A percentile compares a stretch with the other conserved stretches of the same genome.
Evolutionary conservation across 805 yeast species (phyloP).

Genomic region (Ogataea trehaloabstinens): DNA sequence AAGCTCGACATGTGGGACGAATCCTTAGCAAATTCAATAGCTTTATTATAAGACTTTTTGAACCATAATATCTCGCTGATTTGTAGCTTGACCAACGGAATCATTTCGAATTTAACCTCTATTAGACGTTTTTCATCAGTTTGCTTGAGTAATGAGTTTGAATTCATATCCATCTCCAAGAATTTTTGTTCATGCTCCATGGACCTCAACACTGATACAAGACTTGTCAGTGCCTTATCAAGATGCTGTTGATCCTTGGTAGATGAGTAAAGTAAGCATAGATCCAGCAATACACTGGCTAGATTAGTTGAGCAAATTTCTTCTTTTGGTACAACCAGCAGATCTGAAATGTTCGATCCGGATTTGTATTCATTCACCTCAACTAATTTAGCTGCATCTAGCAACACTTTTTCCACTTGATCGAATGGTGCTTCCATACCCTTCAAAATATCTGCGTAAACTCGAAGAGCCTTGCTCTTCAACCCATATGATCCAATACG

Average conservation of each 20-base stretch:
- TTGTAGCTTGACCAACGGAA: constrained; percentile 40
- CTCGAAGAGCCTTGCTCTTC: constrained; percentile 34
- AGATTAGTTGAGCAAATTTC: constrained; percentile 22
- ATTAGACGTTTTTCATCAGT: constrained; percentile 20
- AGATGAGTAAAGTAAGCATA: constrained; percentile 29
- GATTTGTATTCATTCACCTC: constrained; percentile 23
- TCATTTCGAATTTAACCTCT: constrained; percentile 27
- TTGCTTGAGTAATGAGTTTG: constrained; percentile 14
- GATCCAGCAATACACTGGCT: constrained; percentile 29
- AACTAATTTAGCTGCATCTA: constrained; percentile 28
- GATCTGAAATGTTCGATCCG: constrained; percentile 5
- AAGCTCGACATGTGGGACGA: constrained; percentile 33
- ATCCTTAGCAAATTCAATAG: constrained; percentile 41
- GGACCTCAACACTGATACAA: constrained; percentile 32
- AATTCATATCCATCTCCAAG: constrained; percentile 15
- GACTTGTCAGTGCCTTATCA: constrained; percentile 33
- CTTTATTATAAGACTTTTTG: constrained; percentile 30
- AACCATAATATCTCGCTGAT: constrained; percentile 43
- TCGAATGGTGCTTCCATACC: constrained; percentile 16
- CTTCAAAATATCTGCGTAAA: constrained; percentile 34
- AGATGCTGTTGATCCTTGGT: constrained; percentile 19
- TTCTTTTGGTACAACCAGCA: constrained; percentile 22
- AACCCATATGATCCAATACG: constrained; percentile 27
- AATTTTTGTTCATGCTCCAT: constrained; percentile 26
- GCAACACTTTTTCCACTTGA: constrained; percentile 28